Evolutionary conservation across 371 early-diverging fungal genomes (phyloP).

Genomic region (Zychaea mexicana): DNA sequence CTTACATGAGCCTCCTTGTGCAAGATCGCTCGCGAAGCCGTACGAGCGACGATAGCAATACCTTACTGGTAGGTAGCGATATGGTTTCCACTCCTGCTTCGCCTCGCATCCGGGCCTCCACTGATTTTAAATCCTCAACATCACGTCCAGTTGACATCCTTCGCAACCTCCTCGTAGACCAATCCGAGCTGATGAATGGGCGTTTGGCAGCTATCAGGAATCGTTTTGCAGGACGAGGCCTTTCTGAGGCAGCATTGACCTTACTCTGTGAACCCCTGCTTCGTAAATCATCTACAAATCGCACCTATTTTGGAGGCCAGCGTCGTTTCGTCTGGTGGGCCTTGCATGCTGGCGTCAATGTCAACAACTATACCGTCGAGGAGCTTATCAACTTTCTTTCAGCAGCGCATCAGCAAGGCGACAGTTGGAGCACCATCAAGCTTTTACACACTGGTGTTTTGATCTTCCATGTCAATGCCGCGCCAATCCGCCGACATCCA

Average conservation of each 20-base stretch:
- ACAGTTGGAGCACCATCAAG: conserved; percentile 1
- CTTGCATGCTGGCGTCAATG: not conserved
- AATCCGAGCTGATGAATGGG: conserved; percentile 5
- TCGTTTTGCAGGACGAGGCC: not conserved
- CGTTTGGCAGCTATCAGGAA: conserved; percentile 13
- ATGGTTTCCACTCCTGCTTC: conserved; percentile 21
- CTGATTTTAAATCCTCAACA: not conserved
- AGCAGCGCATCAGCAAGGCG: not conserved
- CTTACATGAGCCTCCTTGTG: not conserved
- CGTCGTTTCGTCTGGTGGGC: not conserved
- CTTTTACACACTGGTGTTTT: not conserved
- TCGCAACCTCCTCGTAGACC: conserved; percentile 11
- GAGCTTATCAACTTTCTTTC: conserved; percentile 10
- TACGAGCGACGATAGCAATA: conserved; percentile 6
- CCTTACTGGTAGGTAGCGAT: conserved; percentile 9
- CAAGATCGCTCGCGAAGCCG: not conserved
- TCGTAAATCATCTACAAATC: not conserved
- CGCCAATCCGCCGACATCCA: not conserved
- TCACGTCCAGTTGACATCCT: conserved; percentile 8
- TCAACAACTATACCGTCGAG: not conserved
- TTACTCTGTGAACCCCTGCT: not conserved
- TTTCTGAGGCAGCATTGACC: not conserved
- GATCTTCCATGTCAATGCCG: not conserved
- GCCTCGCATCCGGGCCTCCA: conserved; percentile 4
- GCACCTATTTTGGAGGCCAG: not conserved